Conservation (phyloP, 2,329 filamentous ascomycete species). For the Talaromyces sp. region DNA sequence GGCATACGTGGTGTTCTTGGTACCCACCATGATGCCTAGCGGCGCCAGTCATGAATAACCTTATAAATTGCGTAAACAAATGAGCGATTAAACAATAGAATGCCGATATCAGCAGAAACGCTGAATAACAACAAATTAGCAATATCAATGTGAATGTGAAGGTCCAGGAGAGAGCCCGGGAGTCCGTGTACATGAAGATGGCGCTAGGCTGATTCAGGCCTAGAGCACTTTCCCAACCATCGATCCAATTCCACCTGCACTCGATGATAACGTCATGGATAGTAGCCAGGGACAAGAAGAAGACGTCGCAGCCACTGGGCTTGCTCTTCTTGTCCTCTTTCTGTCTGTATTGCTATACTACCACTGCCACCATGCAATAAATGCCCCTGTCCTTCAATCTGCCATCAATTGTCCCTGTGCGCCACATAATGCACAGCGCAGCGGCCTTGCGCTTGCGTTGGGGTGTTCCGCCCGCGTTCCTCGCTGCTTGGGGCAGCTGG, state of each 20-base stretch:
- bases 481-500: constrained; percentile 17
- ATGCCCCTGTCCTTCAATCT: constrained; percentile 24
- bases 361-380: constrained; percentile 2
- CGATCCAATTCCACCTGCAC: not conserved
- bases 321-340: not conserved
- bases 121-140: not conserved
- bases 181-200: not conserved
- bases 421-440: constrained; percentile 33
- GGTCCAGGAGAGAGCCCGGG: not conserved
- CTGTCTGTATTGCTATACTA: not conserved
- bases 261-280: constrained; percentile 17
- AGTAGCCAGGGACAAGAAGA: constrained; percentile 12
- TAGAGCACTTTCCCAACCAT: not conserved
- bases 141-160: not conserved
- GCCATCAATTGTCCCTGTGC: constrained; percentile 23
- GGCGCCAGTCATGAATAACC: constrained; percentile 1
- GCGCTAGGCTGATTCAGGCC: not conserved
- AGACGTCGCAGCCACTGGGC: not conserved
- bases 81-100: not conserved
- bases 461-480: constrained; percentile 32
- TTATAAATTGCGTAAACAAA: too few species aligned
- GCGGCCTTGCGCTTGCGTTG: constrained; percentile 33
- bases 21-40: constrained; percentile 48
- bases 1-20: constrained; percentile 56
- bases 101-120: not conserved